Conservation (phyloP, 73 alveolate species). For the Stentor roeselii region DNA sequence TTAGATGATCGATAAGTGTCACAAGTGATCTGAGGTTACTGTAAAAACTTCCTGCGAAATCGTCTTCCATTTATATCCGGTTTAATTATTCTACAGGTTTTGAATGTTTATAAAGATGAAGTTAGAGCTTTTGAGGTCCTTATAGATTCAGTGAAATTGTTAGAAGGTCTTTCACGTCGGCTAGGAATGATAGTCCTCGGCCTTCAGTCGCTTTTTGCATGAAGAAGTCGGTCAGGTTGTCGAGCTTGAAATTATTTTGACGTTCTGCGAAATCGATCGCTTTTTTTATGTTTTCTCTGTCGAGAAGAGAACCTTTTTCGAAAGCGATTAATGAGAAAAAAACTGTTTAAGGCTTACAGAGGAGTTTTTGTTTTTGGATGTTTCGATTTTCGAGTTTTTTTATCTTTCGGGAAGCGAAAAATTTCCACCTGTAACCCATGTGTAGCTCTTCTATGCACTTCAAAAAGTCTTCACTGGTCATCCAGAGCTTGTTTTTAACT, state of each 20-base stretch:
- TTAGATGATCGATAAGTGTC: conserved; percentile 79
- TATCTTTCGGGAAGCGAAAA: not conserved
- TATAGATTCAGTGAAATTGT: no score
- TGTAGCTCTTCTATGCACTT: not conserved
- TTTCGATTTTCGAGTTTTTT: not conserved
- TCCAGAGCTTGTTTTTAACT: not conserved
- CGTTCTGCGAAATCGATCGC: not conserved
- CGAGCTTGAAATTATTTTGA: not conserved
- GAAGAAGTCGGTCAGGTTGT: not conserved
- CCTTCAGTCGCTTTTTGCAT: not conserved
- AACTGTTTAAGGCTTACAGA: not conserved
- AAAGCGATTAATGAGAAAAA: not conserved
- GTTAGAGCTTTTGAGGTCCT: no score
- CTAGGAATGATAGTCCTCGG: no score
- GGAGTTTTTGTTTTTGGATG: not conserved
- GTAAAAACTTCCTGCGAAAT: conserved; percentile 35
- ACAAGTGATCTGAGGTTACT: conserved; percentile 42
- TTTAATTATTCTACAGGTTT: no score
- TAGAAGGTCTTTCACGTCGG: no score
- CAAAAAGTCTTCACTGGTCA: not conserved
- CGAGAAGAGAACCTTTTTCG: not conserved
- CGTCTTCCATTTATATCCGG: no score
- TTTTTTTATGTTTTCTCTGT: not conserved
- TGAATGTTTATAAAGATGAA: no score
- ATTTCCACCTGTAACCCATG: not conserved